A percentile compares a stretch with the other conserved stretches of the same genome.
Conservation (phyloP, 106 monocot genomes). For the Posidonia australis region DNA sequence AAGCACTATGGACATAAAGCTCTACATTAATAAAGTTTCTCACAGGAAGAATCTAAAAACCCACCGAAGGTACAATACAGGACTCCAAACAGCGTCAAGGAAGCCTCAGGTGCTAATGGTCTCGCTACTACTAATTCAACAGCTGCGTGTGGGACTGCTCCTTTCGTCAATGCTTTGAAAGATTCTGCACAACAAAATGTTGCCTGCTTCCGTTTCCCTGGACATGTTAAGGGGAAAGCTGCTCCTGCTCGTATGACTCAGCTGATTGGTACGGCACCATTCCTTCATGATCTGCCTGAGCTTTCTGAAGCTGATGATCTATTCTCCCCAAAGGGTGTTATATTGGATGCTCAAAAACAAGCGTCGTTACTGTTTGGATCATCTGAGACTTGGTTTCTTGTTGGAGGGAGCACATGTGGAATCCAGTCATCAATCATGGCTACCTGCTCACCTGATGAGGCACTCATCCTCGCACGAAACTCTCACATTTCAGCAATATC, state of each 20-base stretch:
- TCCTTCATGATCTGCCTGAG: constrained; percentile 67
- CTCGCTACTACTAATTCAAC: background rate
- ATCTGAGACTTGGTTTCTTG: constrained; percentile 76
- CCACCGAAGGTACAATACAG: background rate
- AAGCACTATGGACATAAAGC: background rate
- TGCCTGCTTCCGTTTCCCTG: constrained; percentile 81
- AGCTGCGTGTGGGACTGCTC: constrained; percentile 10
- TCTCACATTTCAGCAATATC: constrained; percentile 69
- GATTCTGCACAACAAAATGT: constrained; percentile 42
- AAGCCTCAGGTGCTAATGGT: background rate
- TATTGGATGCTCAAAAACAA: constrained; percentile 55
- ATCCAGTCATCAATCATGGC: constrained; percentile 85
- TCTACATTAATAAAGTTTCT: background rate
- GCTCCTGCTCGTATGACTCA: constrained; percentile 39
- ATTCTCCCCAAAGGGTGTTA: constrained; percentile 68
- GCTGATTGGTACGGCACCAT: constrained; percentile 31
- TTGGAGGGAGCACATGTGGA: constrained; percentile 78
- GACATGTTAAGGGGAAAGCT: constrained; percentile 72
- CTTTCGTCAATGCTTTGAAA: constrained; percentile 52
- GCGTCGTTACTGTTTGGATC: constrained; percentile 72
- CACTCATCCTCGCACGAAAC: constrained; percentile 60
- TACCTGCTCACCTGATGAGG: constrained; percentile 57
- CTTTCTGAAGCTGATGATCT: constrained; percentile 72
- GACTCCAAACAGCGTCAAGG: background rate
- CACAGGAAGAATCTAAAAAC: background rate